These are phyloP conservation scores for Ganoderma boninense DNA, from an alignment of 1,284 basidiomycete species.

Conservation along the genomic window DNA sequence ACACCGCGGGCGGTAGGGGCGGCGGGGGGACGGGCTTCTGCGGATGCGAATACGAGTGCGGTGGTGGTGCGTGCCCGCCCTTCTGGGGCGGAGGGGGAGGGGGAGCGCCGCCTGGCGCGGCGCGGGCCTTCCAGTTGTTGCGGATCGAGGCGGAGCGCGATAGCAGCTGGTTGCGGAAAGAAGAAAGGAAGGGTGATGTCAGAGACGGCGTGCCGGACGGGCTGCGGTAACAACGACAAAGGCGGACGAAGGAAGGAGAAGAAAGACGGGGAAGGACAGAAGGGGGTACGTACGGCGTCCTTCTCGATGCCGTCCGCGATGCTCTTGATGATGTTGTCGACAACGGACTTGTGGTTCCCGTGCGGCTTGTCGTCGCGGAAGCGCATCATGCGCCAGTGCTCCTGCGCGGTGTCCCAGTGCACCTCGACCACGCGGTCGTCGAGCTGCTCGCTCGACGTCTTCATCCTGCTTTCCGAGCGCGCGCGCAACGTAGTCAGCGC, in stretches of 20 bases:
- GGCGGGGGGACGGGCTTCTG: slow-evolving; percentile 28
- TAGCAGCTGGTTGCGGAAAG: slow-evolving; percentile 60
- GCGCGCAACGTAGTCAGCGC: neutral
- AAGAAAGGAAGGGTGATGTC: slow-evolving; percentile 11
- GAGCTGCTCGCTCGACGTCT: slow-evolving; percentile 84
- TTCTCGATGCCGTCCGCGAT: slow-evolving; percentile 94
- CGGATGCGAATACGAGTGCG: slow-evolving; percentile 9
- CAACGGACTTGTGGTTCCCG: slow-evolving; percentile 86
- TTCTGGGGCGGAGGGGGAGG: slow-evolving; percentile 24
- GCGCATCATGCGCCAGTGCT: slow-evolving; percentile 89
- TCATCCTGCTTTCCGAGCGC: slow-evolving; percentile 66
- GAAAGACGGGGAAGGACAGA: neutral
- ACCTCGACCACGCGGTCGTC: slow-evolving; percentile 97
- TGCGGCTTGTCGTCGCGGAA: slow-evolving; percentile 92
- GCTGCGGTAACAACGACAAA: neutral
- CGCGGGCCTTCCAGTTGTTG: slow-evolving; percentile 73
- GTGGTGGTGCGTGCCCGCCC: slow-evolving; percentile 1
- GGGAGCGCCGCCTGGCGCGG: slow-evolving; percentile 42
- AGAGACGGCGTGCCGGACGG: neutral
- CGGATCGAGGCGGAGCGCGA: slow-evolving; percentile 66
- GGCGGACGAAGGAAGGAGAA: neutral
- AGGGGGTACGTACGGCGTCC: slow-evolving; percentile 64
- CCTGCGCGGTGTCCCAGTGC: slow-evolving; percentile 77
- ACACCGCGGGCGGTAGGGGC: slow-evolving; percentile 25
- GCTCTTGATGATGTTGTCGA: slow-evolving; percentile 86